These are phyloP conservation scores for Backusella macrospora DNA, from an alignment of 192 early-diverging fungal genomes.

Conservation along the genomic window DNA sequence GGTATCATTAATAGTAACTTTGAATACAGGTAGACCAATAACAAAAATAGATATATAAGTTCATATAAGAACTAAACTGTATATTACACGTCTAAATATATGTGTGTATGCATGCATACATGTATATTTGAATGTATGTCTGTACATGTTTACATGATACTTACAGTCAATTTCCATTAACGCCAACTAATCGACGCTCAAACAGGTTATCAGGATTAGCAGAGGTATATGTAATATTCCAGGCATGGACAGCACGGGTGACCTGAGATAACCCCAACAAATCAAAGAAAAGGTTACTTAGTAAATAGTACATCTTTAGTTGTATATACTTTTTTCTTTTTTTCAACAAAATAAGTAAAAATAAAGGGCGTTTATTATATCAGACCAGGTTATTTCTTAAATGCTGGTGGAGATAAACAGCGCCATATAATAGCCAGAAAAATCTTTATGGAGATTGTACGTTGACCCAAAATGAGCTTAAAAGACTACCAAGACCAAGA, in stretches of 20 bases:
- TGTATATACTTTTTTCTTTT: neutral
- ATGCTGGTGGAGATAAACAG: too few relatives aligned
- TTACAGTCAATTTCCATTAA: constrained; percentile 69
- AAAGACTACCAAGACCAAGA: too few relatives aligned
- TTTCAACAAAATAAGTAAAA: neutral
- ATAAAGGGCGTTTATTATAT: neutral
- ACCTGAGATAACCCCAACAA: constrained; percentile 41
- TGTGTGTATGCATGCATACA: neutral
- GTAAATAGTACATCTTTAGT: constrained; percentile 11
- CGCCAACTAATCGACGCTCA: constrained; percentile 66
- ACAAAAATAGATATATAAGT: neutral
- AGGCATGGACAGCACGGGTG: constrained; percentile 64
- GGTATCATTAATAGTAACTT: constrained; percentile 49
- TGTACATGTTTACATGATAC: constrained; percentile 22
- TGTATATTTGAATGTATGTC: neutral
- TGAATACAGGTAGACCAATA: constrained; percentile 49
- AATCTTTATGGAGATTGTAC: too few relatives aligned
- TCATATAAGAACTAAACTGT: neutral
- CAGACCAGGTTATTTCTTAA: too few relatives aligned
- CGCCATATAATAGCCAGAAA: too few relatives aligned
- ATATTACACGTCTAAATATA: neutral
- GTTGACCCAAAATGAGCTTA: too few relatives aligned
- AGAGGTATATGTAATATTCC: constrained; percentile 69
- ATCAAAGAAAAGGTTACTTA: constrained; percentile 6
- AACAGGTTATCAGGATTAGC: constrained; percentile 69